Percentiles rank a stretch among this genome's conserved stretches.
phyloP scores from a whole-genome alignment of 2,329 filamentous ascomycete species.

The Colletotrichum plurivorum region DNA sequence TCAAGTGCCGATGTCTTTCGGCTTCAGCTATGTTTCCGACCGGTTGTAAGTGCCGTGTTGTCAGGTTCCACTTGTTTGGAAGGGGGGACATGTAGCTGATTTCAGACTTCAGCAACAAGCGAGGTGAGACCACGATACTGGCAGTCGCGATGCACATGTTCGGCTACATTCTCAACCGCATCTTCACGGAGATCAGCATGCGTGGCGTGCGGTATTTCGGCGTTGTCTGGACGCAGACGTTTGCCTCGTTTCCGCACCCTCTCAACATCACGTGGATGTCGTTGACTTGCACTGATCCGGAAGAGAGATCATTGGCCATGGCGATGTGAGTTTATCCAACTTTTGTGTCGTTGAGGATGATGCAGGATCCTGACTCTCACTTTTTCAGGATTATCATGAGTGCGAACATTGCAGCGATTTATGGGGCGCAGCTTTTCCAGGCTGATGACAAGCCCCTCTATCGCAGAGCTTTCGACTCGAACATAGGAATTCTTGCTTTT shows the following conservation, averaged over 20 bases:
- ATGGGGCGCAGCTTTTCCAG: too few relatives aligned
- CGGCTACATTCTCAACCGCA: constrained; percentile 68
- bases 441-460: too few relatives aligned
- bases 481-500: too few relatives aligned
- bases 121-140: constrained; percentile 66
- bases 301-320: constrained; percentile 64
- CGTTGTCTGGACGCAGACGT: constrained; percentile 69
- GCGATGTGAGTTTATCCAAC: too few relatives aligned
- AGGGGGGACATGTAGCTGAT: too few relatives aligned
- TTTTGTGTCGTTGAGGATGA: too few relatives aligned
- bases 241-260: constrained; percentile 68
- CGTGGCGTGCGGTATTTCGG: constrained; percentile 65
- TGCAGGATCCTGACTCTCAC: too few relatives aligned
- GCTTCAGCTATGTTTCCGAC: constrained; percentile 67
- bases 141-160: constrained; percentile 63
- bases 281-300: constrained; percentile 67
- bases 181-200: constrained; percentile 61
- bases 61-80: too few relatives aligned
- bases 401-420: too few relatives aligned
- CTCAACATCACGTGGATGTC: constrained; percentile 74
- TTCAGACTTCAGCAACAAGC: constrained; percentile 53
- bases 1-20: constrained; percentile 65
- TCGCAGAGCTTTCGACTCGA: too few relatives aligned
- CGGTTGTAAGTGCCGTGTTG: constrained; percentile 57
- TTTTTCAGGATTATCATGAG: too few relatives aligned